Percentiles rank a stretch among this genome's conserved stretches.
phyloP scores from a whole-genome alignment of 2,329 filamentous ascomycete species.

The Claviceps digitariae region DNA sequence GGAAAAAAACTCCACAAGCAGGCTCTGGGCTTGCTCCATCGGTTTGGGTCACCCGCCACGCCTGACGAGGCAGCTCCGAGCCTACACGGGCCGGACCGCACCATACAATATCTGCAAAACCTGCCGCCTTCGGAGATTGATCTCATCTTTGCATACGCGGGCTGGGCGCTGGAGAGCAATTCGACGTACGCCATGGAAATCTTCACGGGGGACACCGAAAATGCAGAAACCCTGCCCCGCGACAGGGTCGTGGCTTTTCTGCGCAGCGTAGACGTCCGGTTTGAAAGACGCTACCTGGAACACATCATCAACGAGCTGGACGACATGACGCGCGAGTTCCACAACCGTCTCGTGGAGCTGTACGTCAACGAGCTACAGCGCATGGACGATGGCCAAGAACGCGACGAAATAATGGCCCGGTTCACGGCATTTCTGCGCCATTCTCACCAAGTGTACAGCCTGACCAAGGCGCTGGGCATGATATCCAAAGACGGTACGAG shows the following conservation, averaged over 20 bases:
- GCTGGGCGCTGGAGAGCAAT: constrained; percentile 68
- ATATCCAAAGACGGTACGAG: constrained; percentile 64
- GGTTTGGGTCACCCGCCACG: constrained; percentile 55
- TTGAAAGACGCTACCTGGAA: constrained; percentile 76
- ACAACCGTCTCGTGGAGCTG: constrained; percentile 68
- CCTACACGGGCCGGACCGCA: constrained; percentile 70
- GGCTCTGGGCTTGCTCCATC: constrained; percentile 67
- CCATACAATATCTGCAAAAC: constrained; percentile 80
- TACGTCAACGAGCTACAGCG: constrained; percentile 43
- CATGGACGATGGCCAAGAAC: constrained; percentile 31
- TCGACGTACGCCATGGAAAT: constrained; percentile 77
- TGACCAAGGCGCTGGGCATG: constrained; percentile 60
- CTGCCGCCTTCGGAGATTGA: constrained; percentile 79
- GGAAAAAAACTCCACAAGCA: constrained; percentile 87
- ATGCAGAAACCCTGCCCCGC: constrained; percentile 78
- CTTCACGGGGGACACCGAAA: constrained; percentile 86
- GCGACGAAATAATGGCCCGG: constrained; percentile 46
- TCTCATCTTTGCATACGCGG: constrained; percentile 78
- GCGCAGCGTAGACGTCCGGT: constrained; percentile 48
- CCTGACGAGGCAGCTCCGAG: constrained; percentile 35
- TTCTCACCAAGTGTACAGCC: constrained; percentile 64
- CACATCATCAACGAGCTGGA: constrained; percentile 81
- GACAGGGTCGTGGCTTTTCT: constrained; percentile 65
- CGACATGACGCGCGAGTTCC: constrained; percentile 73
- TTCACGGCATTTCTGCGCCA: constrained; percentile 63